Evolutionary conservation across 2,329 filamentous ascomycete species (phyloP).

Genomic region (Claviceps purpurea): DNA sequence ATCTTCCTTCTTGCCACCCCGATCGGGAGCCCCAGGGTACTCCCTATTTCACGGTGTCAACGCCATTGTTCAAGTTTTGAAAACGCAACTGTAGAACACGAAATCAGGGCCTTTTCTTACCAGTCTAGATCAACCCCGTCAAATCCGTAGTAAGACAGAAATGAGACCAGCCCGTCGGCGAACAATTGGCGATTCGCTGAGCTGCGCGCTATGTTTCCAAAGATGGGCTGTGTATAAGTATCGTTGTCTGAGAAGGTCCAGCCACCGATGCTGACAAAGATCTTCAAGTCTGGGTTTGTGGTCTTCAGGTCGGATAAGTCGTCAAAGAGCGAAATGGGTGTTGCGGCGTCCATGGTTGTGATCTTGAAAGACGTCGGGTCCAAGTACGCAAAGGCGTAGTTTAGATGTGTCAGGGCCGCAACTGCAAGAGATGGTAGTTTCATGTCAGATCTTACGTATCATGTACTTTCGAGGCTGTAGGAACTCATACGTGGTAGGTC

Average conservation of each 20-base stretch:
- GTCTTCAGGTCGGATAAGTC: constrained; percentile 9
- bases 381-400: constrained; percentile 14
- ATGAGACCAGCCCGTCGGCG: constrained; percentile 20
- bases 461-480: neutral
- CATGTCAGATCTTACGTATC: neutral
- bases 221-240: constrained; percentile 11
- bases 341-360: constrained; percentile 11
- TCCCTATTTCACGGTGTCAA: neutral
- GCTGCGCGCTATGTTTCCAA: constrained; percentile 17
- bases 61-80: neutral
- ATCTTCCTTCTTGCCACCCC: constrained; percentile 12
- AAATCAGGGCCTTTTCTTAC: constrained; percentile 12
- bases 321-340: neutral
- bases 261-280: constrained; percentile 21
- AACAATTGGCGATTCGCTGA: constrained; percentile 16
- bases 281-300: constrained; percentile 13
- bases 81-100: neutral
- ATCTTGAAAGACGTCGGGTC: constrained; percentile 12
- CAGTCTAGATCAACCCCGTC: constrained; percentile 23
- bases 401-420: constrained; percentile 11
- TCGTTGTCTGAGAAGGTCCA: constrained; percentile 20
- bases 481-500: neutral
- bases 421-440: neutral
- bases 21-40: constrained; percentile 12
- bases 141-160: constrained; percentile 29